phyloP scores from a whole-genome alignment of 2,329 filamentous ascomycete species.

The Verticillium nonalfalfae region DNA sequence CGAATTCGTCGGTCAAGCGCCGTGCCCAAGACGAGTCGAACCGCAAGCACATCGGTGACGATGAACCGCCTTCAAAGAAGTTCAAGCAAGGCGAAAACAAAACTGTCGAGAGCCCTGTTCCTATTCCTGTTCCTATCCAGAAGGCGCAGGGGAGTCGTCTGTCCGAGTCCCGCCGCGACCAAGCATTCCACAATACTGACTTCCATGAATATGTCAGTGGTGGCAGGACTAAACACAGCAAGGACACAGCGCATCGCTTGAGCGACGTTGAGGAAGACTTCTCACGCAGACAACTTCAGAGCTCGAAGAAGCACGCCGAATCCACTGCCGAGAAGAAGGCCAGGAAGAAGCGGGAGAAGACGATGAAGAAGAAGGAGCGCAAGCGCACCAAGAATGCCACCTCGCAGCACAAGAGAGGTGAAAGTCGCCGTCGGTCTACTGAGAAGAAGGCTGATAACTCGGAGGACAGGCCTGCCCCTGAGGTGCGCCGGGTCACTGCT shows the following conservation, averaged over 20 bases:
- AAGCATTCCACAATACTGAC: background rate
- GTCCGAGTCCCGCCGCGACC: background rate
- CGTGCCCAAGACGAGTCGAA: background rate
- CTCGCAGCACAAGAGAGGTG: background rate
- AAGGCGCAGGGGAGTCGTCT: background rate
- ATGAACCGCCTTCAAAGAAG: background rate
- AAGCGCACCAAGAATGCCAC: background rate
- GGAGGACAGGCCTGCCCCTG: background rate
- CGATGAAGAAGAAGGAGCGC: background rate
- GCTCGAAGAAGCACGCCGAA: background rate
- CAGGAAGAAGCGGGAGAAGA: background rate
- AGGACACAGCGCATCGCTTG: background rate
- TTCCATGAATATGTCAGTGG: background rate
- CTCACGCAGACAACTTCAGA: background rate
- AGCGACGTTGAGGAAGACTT: background rate
- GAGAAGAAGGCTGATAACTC: background rate
- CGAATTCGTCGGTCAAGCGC: background rate
- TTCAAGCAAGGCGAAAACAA: background rate
- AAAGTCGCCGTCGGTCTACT: background rate
- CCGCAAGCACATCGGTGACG: background rate
- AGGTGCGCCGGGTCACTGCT: background rate
- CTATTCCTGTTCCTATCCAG: background rate
- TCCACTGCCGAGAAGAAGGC: background rate
- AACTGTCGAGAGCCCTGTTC: background rate
- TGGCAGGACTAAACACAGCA: background rate